Conservation (phyloP, 2,329 filamentous ascomycete species). For the Colletotrichum echinochloae region DNA sequence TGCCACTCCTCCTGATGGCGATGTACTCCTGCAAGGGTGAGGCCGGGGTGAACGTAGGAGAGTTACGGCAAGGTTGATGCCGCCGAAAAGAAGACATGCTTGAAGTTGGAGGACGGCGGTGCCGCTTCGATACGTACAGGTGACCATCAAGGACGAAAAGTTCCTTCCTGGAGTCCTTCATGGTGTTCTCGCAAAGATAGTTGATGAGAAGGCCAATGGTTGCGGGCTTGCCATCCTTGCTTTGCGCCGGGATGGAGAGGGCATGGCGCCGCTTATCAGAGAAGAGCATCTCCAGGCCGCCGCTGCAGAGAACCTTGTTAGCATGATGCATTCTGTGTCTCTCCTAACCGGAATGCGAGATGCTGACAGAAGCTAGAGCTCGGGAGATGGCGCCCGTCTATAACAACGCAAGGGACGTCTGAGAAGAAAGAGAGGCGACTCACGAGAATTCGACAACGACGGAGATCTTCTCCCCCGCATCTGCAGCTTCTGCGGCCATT, state of each 20-base stretch:
- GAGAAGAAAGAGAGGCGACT: constrained; percentile 44
- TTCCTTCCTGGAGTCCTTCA: constrained; percentile 88
- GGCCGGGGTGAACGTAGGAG: constrained; percentile 39
- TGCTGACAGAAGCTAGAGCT: constrained; percentile 3
- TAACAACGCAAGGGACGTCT: constrained; percentile 13
- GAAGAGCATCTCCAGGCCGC: constrained; percentile 95
- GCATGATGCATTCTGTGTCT: constrained; percentile 18
- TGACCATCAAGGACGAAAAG: constrained; percentile 89
- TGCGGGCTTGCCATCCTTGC: constrained; percentile 69
- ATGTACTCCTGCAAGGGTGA: constrained; percentile 13
- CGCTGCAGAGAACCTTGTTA: constrained; percentile 62
- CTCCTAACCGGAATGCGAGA: constrained; percentile 18
- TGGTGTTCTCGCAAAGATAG: constrained; percentile 82
- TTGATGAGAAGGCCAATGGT: constrained; percentile 82
- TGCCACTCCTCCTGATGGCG: too few species aligned
- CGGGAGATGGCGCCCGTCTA: not conserved
- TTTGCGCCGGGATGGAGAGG: constrained; percentile 74
- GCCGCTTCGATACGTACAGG: constrained; percentile 73
- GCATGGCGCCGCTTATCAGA: constrained; percentile 81
- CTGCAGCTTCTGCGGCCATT: constrained; percentile 35
- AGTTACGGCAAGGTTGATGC: constrained; percentile 27
- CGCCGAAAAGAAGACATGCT: constrained; percentile 21
- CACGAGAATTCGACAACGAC: constrained; percentile 80
- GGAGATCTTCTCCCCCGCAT: constrained; percentile 55
- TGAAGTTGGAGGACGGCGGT: constrained; percentile 34